Evolutionary conservation across 306 rosid species (phyloP), one percentile per base, ranked within the genome.

Genomic region (Fragaria iinumae): DNA sequence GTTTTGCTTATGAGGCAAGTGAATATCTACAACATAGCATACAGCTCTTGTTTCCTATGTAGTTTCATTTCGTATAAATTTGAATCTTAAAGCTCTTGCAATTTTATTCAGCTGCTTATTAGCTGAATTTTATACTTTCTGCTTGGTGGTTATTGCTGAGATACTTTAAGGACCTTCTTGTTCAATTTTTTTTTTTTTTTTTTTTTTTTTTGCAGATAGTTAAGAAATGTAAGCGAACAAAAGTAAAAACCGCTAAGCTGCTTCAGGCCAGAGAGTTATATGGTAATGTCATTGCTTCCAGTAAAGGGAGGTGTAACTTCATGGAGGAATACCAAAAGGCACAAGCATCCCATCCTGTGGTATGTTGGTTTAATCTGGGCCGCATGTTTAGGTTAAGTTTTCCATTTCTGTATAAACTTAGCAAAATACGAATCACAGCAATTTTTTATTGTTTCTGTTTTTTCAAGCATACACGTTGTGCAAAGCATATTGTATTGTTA

Each of bases 201-300:
- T 25, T 75, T 75, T 73, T 68, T 75, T 53, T 73, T 77, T 76
- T 69, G 73, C 83, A 90, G 97, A 85, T 29, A 43, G 77, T 47
- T 71, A 74, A 52, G 43, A 66, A 79, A 55, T 55, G 83, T 69
- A 66, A 72, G 78, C 77, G 75, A 79, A 63, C 81, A 39, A 66
- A 81, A 17, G 72, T 77, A 70, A 88, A 75, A 80, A 86, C 89
- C 10, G 71, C 80, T 11, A 90, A 81, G 80, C 76, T 95, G 87
- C 93, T 95, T 84, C 96, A 82, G 56, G 88, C 76, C 41, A 89
- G 96, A 86, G 97, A 92, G 89, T 79, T 95, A 77, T 84, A 68
- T 80, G 96, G 98, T 82, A 81, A 74, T 77, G 70, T 81, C 67
- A 83, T 84, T 81, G 80, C 85, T 9, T 85, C 88, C 70, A 79